These are phyloP conservation scores for Erysimum cheiri DNA, from an alignment of 441 rosid genomes.

Conservation along the genomic window DNA sequence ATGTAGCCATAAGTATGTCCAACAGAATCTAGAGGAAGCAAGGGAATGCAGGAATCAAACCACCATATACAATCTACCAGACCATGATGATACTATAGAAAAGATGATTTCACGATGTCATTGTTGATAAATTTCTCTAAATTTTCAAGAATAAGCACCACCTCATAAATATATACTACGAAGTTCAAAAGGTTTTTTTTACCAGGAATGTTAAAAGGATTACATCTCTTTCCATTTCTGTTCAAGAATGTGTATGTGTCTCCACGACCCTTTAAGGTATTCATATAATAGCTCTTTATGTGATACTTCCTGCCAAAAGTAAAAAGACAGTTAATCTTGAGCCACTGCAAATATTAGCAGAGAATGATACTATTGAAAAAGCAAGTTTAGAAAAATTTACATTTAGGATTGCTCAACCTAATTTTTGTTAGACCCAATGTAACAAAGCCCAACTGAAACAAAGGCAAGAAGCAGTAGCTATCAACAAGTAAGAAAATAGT, in stretches of 20 bases:
- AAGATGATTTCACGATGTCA: slow-evolving; percentile 10
- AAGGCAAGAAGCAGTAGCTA: slow-evolving; percentile 33
- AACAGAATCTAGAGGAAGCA: slow-evolving; percentile 13
- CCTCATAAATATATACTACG: slow-evolving; percentile 6
- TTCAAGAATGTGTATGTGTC: slow-evolving; percentile 8
- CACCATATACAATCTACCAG: slow-evolving; percentile 11
- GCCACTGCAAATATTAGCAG: slow-evolving; percentile 23
- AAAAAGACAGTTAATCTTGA: slow-evolving; percentile 28
- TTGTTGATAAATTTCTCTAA: not conserved
- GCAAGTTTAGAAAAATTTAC: not conserved
- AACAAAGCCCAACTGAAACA: slow-evolving; percentile 38
- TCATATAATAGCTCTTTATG: not conserved
- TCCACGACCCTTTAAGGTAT: slow-evolving; percentile 7
- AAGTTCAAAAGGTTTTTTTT: not conserved
- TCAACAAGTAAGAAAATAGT: slow-evolving; percentile 16
- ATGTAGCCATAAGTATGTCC: slow-evolving; percentile 22
- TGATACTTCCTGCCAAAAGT: slow-evolving; percentile 25
- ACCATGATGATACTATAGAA: too few relatives aligned
- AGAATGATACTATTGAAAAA: not conserved
- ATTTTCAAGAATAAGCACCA: slow-evolving; percentile 8
- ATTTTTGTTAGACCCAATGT: slow-evolving; percentile 20
- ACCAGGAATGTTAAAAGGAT: slow-evolving; percentile 18
- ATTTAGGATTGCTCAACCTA: slow-evolving; percentile 14
- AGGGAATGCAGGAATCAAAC: slow-evolving; percentile 5
- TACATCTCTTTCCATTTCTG: slow-evolving; percentile 12